Evolutionary conservation across 2,329 filamentous ascomycete species (phyloP).

Genomic region (Colletotrichum trifolii): DNA sequence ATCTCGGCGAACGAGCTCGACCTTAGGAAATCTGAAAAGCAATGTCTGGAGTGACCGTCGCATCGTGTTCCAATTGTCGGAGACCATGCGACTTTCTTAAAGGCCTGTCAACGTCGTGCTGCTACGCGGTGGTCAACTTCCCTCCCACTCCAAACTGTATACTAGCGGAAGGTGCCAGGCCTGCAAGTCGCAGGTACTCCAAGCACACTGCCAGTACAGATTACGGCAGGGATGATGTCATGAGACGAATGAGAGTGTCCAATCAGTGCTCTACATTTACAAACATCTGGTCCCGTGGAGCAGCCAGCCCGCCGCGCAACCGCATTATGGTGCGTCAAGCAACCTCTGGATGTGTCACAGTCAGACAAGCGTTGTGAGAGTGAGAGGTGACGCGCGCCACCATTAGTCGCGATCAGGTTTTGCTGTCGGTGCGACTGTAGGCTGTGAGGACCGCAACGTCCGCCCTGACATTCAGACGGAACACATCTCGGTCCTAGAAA

Average conservation of each 20-base stretch:
- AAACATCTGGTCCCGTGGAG: constrained; percentile 19
- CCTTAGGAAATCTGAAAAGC: not conserved
- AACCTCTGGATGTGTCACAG: not conserved
- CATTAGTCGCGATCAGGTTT: constrained; percentile 6
- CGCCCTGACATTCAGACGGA: not conserved
- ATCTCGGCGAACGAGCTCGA: constrained; percentile 21
- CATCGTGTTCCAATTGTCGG: not conserved
- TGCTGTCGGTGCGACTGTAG: constrained; percentile 11
- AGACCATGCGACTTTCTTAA: not conserved
- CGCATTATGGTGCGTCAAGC: constrained; percentile 9
- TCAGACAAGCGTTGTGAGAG: not conserved
- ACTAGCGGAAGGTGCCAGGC: not conserved
- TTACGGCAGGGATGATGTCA: constrained; percentile 30
- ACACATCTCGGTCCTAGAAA: constrained; percentile 2
- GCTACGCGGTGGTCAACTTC: not conserved
- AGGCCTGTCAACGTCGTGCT: not conserved
- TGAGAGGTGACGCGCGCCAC: constrained; percentile 14
- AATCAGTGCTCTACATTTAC: constrained; percentile 19
- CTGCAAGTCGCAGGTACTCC: constrained; percentile 9
- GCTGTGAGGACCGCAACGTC: not conserved
- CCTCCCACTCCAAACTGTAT: not conserved
- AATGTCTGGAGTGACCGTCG: not conserved
- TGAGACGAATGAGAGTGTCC: not conserved
- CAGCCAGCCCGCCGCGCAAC: constrained; percentile 2
- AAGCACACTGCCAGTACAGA: not conserved